Conservation (phyloP, 2,329 filamentous ascomycete genomes). For the Pestalotiopsis sp. region DNA sequence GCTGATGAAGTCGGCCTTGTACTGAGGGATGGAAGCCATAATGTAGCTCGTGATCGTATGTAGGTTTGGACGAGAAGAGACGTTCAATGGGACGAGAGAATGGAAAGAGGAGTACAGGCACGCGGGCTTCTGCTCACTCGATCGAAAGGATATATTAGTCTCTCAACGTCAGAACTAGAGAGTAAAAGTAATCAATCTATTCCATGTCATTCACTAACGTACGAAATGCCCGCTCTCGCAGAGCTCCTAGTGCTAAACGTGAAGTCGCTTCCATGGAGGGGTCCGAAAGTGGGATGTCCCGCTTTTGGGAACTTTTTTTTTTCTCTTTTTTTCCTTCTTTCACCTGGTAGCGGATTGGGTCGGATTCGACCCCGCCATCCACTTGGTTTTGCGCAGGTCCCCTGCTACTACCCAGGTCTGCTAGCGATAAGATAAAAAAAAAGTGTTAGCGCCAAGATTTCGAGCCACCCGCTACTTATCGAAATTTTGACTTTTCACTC, state of each 20-base stretch:
- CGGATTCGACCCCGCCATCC: not conserved
- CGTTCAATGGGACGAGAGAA: not conserved
- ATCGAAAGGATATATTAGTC: not conserved
- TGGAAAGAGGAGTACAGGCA: not conserved
- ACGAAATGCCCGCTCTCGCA: not conserved
- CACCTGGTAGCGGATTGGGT: not conserved
- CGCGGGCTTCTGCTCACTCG: not conserved
- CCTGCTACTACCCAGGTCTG: not conserved
- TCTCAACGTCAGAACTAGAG: not conserved
- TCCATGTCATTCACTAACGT: not conserved
- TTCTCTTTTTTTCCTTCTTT: not conserved
- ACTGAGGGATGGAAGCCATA: conserved; percentile 56
- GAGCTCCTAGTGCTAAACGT: not conserved
- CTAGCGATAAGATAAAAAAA: conserved; percentile 15
- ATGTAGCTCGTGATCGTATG: conserved; percentile 16
- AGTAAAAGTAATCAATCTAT: not conserved
- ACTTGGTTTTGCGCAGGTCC: not conserved
- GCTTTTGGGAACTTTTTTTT: conserved; percentile 1
- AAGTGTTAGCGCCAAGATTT: conserved; percentile 13
- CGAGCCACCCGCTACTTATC: conserved; percentile 8
- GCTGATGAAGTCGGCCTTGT: conserved; percentile 74
- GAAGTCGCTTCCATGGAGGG: not conserved
- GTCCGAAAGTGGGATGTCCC: conserved; percentile 3
- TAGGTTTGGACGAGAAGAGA: not conserved
- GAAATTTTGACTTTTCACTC: conserved; percentile 10